A percentile compares a stretch with the other conserved stretches of the same genome.
Evolutionary conservation across 257 asterid species (phyloP).

Genomic region (Rauvolfia tetraphylla): DNA sequence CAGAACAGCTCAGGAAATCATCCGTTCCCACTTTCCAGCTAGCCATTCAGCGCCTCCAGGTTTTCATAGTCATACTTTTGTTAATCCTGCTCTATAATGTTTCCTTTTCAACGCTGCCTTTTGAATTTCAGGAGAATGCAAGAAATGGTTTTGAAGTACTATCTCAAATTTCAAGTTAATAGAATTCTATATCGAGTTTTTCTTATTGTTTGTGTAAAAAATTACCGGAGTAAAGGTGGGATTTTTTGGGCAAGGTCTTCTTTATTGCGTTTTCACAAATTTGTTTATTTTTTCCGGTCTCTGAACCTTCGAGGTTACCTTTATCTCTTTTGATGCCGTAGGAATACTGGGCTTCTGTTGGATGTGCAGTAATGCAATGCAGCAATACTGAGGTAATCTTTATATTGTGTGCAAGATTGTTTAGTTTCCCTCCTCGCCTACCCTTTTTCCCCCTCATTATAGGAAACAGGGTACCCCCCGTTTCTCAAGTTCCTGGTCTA

Average conservation of each 20-base stretch:
- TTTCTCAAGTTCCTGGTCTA: slow-evolving; percentile 4
- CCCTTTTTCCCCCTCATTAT: neutral
- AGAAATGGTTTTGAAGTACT: neutral
- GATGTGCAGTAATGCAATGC: slow-evolving; percentile 98
- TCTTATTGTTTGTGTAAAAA: neutral
- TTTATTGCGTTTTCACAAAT: neutral
- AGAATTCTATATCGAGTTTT: neutral
- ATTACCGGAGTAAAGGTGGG: neutral
- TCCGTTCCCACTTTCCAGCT: slow-evolving; percentile 78
- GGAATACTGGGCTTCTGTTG: slow-evolving; percentile 99
- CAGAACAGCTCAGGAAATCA: slow-evolving; percentile 18
- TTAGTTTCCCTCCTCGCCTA: neutral
- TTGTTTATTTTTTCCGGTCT: neutral
- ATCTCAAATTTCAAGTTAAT: neutral
- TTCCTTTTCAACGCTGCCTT: neutral
- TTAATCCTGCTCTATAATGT: neutral
- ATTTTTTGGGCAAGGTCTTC: neutral
- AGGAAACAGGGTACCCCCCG: neutral
- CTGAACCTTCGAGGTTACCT: neutral
- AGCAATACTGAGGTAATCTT: slow-evolving; percentile 86
- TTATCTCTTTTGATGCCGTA: slow-evolving; percentile 25
- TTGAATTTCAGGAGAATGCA: neutral
- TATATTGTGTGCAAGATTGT: neutral
- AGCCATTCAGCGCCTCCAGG: slow-evolving; percentile 98
- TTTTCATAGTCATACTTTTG: neutral